Evolutionary conservation across 371 early-diverging fungal species (phyloP).

Genomic region (Mortierella sp.): DNA sequence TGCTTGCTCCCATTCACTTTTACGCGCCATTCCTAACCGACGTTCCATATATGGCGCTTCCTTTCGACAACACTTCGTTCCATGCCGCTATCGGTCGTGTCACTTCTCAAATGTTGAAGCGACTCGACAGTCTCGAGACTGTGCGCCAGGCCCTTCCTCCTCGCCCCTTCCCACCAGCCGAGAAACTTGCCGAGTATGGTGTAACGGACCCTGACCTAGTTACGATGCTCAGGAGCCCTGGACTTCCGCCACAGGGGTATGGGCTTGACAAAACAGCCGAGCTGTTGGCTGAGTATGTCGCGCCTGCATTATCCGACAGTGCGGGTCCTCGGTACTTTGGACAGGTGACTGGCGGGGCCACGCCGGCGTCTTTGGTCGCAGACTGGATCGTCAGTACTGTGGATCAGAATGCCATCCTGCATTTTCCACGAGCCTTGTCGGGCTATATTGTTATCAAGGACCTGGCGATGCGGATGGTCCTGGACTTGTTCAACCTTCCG

Average conservation of each 20-base stretch:
- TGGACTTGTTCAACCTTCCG: conserved; percentile 46
- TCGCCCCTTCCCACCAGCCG: conserved; percentile 16
- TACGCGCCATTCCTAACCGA: too few species aligned
- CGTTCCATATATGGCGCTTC: conserved; percentile 28
- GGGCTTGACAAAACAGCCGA: conserved; percentile 32
- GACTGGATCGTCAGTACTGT: conserved; percentile 45
- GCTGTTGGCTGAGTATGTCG: conserved; percentile 21
- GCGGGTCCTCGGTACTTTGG: conserved; percentile 48
- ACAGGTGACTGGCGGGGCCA: conserved; percentile 42
- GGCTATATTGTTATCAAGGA: conserved; percentile 50
- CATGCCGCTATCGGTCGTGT: conserved; percentile 84
- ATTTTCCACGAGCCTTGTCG: conserved; percentile 22
- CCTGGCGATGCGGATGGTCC: conserved; percentile 42
- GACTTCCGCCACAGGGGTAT: conserved; percentile 8
- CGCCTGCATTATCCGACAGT: conserved; percentile 43
- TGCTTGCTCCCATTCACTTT: neutral
- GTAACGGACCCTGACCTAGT: neutral
- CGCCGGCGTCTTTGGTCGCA: conserved; percentile 43
- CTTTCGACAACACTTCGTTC: conserved; percentile 98
- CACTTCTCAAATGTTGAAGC: neutral
- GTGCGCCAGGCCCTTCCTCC: conserved; percentile 26
- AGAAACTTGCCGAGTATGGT: neutral
- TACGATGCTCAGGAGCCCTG: neutral
- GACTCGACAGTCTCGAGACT: conserved; percentile 1
- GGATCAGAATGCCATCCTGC: conserved; percentile 45